These are phyloP conservation scores for Trichoderma sp. DNA, from an alignment of 2,329 filamentous ascomycete genomes.

Conservation along the genomic window DNA sequence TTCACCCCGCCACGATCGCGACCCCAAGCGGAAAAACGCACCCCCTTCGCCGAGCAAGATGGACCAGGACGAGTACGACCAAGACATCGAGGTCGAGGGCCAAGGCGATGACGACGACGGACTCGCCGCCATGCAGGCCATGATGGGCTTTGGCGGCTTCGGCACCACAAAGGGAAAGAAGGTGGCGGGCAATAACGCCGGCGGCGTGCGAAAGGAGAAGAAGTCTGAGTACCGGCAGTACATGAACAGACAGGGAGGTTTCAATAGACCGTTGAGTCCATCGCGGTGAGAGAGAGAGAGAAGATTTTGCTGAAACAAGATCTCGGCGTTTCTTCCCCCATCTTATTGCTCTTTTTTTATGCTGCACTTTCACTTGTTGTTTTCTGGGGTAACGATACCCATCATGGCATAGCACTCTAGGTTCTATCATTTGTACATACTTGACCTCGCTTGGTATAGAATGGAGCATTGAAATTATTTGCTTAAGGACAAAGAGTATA, in stretches of 20 bases:
- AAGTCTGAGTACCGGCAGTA: slow-evolving; percentile 96
- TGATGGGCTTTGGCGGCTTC: slow-evolving; percentile 91
- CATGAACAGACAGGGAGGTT: slow-evolving; percentile 84
- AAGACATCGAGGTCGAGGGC: slow-evolving; percentile 41
- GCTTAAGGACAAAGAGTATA: background rate
- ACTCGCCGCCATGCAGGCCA: slow-evolving; percentile 73
- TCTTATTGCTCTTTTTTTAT: background rate
- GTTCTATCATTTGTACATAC: background rate
- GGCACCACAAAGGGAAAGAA: slow-evolving; percentile 87
- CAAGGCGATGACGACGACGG: slow-evolving; percentile 63
- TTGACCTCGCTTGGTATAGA: background rate
- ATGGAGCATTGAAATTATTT: background rate
- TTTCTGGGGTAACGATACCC: slow-evolving; percentile 23
- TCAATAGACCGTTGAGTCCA: slow-evolving; percentile 76
- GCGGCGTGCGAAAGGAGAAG: slow-evolving; percentile 86
- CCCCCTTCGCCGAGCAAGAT: slow-evolving; percentile 20
- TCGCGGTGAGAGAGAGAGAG: slow-evolving; percentile 38
- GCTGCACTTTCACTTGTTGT: background rate
- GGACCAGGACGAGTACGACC: slow-evolving; percentile 37
- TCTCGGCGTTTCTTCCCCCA: background rate
- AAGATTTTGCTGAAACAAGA: too few species aligned
- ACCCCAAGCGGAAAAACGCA: slow-evolving; percentile 30
- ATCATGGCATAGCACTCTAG: slow-evolving; percentile 16
- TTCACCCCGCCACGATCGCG: slow-evolving; percentile 21
- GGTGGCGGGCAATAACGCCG: slow-evolving; percentile 83